Evolutionary conservation across 495 filamentous ascomycete species (phyloP).

Genomic region (Apiosordaria backusii): DNA sequence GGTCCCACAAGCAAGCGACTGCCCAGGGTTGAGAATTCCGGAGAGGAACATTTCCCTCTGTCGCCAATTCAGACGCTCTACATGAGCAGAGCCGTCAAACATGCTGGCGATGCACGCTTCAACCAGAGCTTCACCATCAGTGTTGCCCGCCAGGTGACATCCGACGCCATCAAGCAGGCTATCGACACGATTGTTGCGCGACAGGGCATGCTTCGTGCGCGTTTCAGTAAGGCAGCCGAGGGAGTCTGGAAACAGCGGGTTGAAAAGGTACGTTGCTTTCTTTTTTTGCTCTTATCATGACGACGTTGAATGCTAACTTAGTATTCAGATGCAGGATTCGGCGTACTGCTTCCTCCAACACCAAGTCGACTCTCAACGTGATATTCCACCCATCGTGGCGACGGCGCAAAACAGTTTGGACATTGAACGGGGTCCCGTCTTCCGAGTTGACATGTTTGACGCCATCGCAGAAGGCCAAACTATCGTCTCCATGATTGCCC

Average conservation of each 20-base stretch:
- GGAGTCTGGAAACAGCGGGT: slow-evolving; percentile 28
- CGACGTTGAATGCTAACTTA: background rate
- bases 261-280: slow-evolving; percentile 13
- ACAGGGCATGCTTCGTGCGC: slow-evolving; percentile 60
- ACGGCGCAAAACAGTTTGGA: slow-evolving; percentile 20
- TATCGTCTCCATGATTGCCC: slow-evolving; percentile 50
- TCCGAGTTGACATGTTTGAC: slow-evolving; percentile 42
- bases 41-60: slow-evolving; percentile 51
- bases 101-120: slow-evolving; percentile 51
- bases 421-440: slow-evolving; percentile 38
- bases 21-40: slow-evolving; percentile 26
- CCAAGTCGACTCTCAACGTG: slow-evolving; percentile 12
- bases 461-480: slow-evolving; percentile 29
- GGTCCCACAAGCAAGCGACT: background rate
- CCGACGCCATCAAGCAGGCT: slow-evolving; percentile 37
- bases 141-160: slow-evolving; percentile 38
- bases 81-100: slow-evolving; percentile 46
- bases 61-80: slow-evolving; percentile 60
- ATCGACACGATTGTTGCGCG: slow-evolving; percentile 48
- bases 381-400: slow-evolving; percentile 14
- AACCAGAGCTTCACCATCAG: slow-evolving; percentile 58
- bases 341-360: slow-evolving; percentile 24
- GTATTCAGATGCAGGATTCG: slow-evolving; percentile 13
- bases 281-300: slow-evolving; percentile 3
- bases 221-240: slow-evolving; percentile 36